Evolutionary conservation across 768 basidiomycete species (phyloP), one percentile per base, ranked within the genome.

Genomic region (Boletus vinaceobasis): DNA sequence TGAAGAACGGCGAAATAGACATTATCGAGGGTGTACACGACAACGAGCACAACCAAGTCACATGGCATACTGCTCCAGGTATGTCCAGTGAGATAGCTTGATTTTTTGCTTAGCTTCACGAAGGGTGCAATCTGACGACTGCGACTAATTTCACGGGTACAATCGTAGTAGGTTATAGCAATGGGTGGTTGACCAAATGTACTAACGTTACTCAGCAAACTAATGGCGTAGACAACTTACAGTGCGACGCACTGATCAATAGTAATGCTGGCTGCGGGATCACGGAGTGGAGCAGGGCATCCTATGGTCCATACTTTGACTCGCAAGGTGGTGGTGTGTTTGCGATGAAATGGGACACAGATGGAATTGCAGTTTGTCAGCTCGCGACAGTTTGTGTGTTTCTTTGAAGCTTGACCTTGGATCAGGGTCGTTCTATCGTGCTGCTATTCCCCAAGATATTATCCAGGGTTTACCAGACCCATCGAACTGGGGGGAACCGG

Each of bases 261-360:
- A 66, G 70, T 27, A 89, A 90, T 65, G 77, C 84, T 42, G 92
- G 93, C 7, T 93, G 93, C 60, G 85, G 86, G 36, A 75, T 93
- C 58, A 81, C 78, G 0, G 90, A 93, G 65, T 84, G 83, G 83
- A 93, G 90, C 62, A 77, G 79, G 21, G 85, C 87, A 2, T 94
- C 92, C 0, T 94, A 90, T 69, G 93, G 93, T 0, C 84, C 87
- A 36, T 81, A 79, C 49, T 93, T 93, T 65, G 92, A 93, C 57
- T 77, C 79, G 1, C 83, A 82, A 64, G 82, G 87, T 10, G 93
- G 93, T 5, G 93, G 93, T 4, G 84, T 92, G 3, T 93, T 90
- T 66, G 90, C 84, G 1, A 91, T 92, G 88, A 87, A 88, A 61
- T 94, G 93, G 93, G 88, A 93, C 64, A 80, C 84, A 55, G 77